Conservation (phyloP, 2,329 filamentous ascomycete species). For the Paraphaeosphaeria sporulosa region DNA sequence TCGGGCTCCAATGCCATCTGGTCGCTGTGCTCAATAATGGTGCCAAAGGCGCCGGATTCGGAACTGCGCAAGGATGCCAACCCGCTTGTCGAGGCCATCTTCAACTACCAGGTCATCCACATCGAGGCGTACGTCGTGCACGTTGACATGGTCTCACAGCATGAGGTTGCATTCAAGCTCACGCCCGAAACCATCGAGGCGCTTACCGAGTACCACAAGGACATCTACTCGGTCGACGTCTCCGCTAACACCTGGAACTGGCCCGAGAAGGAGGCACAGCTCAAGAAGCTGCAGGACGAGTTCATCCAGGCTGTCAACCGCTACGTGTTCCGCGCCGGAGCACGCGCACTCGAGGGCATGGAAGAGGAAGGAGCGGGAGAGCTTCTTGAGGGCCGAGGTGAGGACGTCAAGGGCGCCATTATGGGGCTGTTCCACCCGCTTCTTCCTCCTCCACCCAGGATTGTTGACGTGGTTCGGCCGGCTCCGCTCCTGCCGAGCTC, state of each 20-base stretch:
- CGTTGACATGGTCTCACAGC: constrained; percentile 97
- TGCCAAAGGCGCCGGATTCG: constrained; percentile 85
- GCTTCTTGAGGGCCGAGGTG: constrained; percentile 86
- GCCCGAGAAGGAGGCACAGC: constrained; percentile 94
- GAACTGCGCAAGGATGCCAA: constrained; percentile 84
- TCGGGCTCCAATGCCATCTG: constrained; percentile 91
- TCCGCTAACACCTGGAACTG: constrained; percentile 91
- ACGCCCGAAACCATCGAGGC: constrained; percentile 93
- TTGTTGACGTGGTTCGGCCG: constrained; percentile 88
- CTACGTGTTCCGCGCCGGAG: constrained; percentile 91
- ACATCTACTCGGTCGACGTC: constrained; percentile 89
- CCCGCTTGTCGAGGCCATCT: constrained; percentile 83
- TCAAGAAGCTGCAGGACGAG: constrained; percentile 97
- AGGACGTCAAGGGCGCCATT: constrained; percentile 90
- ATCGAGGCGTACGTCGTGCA: constrained; percentile 98
- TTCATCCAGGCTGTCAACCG: constrained; percentile 97
- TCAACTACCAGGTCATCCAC: constrained; percentile 92
- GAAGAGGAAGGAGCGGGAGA: constrained; percentile 97
- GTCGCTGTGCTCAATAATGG: constrained; percentile 91
- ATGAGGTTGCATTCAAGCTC: constrained; percentile 98
- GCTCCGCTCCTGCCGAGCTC: constrained; percentile 86
- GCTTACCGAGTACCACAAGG: constrained; percentile 94
- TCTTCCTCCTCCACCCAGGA: constrained; percentile 84
- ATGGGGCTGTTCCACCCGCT: constrained; percentile 84
- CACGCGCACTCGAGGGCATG: constrained; percentile 88